A percentile compares a stretch with the other conserved stretches of the same genome.
Conservation (phyloP, 257 asterid genomes). For the Fraxinus anomala region DNA sequence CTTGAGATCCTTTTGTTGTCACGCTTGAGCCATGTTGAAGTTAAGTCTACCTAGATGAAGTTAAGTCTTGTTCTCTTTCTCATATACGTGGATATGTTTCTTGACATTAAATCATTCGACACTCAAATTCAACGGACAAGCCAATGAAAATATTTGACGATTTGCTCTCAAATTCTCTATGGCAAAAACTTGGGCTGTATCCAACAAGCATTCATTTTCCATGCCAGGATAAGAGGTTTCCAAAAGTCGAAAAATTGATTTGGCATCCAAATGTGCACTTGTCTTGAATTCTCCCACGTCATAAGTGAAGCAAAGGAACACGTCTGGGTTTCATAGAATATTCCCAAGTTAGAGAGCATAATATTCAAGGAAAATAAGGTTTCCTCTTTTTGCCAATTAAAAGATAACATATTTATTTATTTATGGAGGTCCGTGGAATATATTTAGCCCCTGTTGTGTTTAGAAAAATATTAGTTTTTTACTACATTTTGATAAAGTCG, state of each 20-base stretch:
- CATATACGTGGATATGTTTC: conserved; percentile 30
- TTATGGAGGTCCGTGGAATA: background rate
- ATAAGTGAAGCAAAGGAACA: conserved; percentile 30
- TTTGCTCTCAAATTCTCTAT: background rate
- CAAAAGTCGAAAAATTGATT: conserved; percentile 36
- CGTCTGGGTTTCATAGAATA: conserved; percentile 31
- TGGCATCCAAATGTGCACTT: conserved; percentile 11
- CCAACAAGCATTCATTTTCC: conserved; percentile 37
- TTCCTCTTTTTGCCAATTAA: no score
- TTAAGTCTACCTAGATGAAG: conserved; percentile 52
- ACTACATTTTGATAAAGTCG: no score
- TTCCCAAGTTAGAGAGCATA: background rate
- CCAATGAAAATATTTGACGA: background rate
- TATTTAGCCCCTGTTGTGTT: no score
- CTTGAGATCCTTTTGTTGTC: conserved; percentile 57
- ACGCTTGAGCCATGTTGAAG: conserved; percentile 54
- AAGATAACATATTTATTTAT: no score
- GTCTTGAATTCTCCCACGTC: conserved; percentile 25
- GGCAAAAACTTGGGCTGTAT: conserved; percentile 30
- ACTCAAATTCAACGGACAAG: conserved; percentile 43
- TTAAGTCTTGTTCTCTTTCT: conserved; percentile 19
- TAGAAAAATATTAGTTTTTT: no score
- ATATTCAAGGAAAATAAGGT: background rate
- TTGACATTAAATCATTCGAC: conserved; percentile 56
- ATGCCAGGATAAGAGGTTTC: conserved; percentile 52